Base-by-base conservation (phyloP, 2,329 filamentous ascomycete genomes). In the Magnaporthiopsis rhizophila region DNA sequence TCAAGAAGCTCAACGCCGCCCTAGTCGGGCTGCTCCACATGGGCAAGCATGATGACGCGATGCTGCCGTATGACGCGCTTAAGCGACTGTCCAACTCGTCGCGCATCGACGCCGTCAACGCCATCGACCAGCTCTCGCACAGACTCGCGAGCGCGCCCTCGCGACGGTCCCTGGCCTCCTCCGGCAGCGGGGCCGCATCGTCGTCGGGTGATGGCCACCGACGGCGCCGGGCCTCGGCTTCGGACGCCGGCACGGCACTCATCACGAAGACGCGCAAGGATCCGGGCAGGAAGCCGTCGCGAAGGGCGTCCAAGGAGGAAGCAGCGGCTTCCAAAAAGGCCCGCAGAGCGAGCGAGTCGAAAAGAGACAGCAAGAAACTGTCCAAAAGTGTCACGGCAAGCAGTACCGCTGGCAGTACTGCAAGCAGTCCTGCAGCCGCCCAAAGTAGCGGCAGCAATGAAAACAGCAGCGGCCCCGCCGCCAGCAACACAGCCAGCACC, bases 61-160 rank as follows among this genome's bases (percentile, higher is more conserved):
- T 69, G 34, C 68, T 82, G 58, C 79, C 82, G 70, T 83, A 80
- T 66, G 74, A 76, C 32, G 79, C 79, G 2, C 74, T 85, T 34
- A 71, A 78, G 65, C 75, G 77, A 7, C 69, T 84, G 34, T 84
- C 81, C 3, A 79, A 78, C 65, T 71, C 76, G 3, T 83, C 81
- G 0, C 75, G 81, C 32, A 65, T 75, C n/a, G 79, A 83, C 62
- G 80, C 81, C 1, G 76, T 84, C 65, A 74, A 74, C 64, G 75
- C 81, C 9, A 83, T 85, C 64, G 76, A 81, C 62, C 74, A 76
- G 21, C 72, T 84, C 32, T 83, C 81, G 2, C 72, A 68, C 32
- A 69, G 74, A 3, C 66, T 75, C 28, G 66, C 67, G n/a, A 67
- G 68, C 63, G 66, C 69, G 56, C 69, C 72, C 4, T 66, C 66